These are phyloP conservation scores for Keithomyces neogunnii DNA, from an alignment of 2,329 filamentous ascomycete species.

Conservation along the genomic window DNA sequence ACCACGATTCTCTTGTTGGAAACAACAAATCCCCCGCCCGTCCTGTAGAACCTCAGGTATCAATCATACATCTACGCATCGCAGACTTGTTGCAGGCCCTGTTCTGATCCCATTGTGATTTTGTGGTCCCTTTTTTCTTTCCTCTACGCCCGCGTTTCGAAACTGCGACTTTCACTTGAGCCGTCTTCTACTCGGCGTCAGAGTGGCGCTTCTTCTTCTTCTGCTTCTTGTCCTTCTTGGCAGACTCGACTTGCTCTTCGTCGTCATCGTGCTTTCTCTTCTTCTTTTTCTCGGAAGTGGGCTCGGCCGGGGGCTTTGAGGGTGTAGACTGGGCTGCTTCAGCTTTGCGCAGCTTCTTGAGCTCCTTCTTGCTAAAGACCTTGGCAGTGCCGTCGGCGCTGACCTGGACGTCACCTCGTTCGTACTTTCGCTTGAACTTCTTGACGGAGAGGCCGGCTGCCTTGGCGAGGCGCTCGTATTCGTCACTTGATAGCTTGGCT, in stretches of 20 bases:
- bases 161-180: background rate
- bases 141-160: background rate
- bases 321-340: constrained; percentile 39
- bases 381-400: constrained; percentile 56
- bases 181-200: constrained; percentile 7
- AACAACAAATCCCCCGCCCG: background rate
- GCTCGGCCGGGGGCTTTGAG: constrained; percentile 24
- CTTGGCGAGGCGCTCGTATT: constrained; percentile 53
- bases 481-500: constrained; percentile 43
- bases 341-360: constrained; percentile 62
- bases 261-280: constrained; percentile 66
- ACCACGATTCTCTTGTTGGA: constrained; percentile 9
- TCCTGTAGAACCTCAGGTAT: constrained; percentile 21
- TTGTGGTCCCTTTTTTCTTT: constrained; percentile 1
- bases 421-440: constrained; percentile 73
- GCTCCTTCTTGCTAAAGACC: constrained; percentile 65
- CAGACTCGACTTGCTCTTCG: constrained; percentile 49
- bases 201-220: constrained; percentile 40
- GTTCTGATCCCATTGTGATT: constrained; percentile 1
- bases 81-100: constrained; percentile 9
- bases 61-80: constrained; percentile 14
- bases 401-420: constrained; percentile 65
- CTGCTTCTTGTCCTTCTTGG: constrained; percentile 53
- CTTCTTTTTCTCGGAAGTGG: constrained; percentile 41
- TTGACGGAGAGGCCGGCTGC: constrained; percentile 61